Conservation (phyloP, 805 yeast species). For the Wickerhamomyces pijperi region DNA sequence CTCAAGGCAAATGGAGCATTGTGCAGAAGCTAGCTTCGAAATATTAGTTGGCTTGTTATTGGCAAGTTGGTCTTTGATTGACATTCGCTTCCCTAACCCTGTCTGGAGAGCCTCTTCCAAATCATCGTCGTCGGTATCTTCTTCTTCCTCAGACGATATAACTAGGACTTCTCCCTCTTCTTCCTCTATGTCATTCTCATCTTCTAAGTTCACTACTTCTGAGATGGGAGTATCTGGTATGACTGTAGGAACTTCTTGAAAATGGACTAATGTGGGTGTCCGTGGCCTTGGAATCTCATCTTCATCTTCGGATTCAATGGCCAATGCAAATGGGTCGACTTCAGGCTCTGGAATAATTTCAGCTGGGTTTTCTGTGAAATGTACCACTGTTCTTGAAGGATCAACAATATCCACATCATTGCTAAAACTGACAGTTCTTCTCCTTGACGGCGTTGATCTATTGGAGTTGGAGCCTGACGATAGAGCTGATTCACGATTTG, state of each 20-base stretch:
- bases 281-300: no score
- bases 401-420: conserved; percentile 1
- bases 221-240: neutral
- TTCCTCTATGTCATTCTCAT: conserved; percentile 6
- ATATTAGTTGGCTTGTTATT: conserved; percentile 8
- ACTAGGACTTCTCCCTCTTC: conserved; percentile 8
- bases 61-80: conserved; percentile 23
- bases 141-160: conserved; percentile 13
- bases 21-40: conserved; percentile 10
- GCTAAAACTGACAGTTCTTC: neutral
- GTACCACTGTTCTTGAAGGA: conserved; percentile 1
- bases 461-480: no score
- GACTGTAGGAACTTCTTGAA: neutral
- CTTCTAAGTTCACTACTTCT: no score
- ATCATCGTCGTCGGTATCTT: conserved; percentile 9
- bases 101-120: conserved; percentile 1
- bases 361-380: conserved; percentile 2
- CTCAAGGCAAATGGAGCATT: conserved; percentile 48
- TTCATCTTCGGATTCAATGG: no score
- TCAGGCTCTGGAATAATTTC: neutral
- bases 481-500: no score
- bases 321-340: neutral
- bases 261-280: no score
- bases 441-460: no score
- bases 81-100: conserved; percentile 13